A percentile compares a stretch with the other conserved stretches of the same genome.
These are phyloP conservation scores for Blechomonas ayalai DNA, from an alignment of 208 protist genomes.

Conservation along the genomic window DNA sequence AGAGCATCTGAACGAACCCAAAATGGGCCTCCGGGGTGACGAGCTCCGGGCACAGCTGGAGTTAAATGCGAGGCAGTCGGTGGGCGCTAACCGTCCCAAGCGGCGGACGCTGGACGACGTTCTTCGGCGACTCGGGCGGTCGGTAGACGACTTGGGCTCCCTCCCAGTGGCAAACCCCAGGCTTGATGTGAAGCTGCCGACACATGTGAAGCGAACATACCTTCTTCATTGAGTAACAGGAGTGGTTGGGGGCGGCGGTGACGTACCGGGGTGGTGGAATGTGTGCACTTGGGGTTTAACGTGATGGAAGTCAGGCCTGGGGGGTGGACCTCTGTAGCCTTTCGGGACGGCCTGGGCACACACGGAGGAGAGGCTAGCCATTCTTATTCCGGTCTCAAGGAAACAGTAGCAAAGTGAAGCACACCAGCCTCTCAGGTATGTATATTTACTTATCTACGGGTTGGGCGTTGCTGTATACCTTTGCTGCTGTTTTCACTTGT, in stretches of 20 bases:
- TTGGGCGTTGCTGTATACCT: no score
- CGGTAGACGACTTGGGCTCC: conserved; percentile 67
- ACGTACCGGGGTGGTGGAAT: not conserved
- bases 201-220: conserved; percentile 83
- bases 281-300: not conserved
- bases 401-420: no score
- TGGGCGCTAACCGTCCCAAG: conserved; percentile 20
- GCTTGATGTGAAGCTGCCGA: conserved; percentile 79
- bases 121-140: conserved; percentile 73
- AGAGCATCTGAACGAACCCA: conserved; percentile 85
- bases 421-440: no score
- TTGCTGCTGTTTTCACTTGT: no score
- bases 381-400: no score
- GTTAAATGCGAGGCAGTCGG: conserved; percentile 29
- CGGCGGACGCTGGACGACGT: conserved; percentile 87
- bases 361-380: no score
- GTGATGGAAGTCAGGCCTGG: not conserved
- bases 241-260: not conserved
- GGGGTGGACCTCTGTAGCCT: no score
- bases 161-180: conserved; percentile 78
- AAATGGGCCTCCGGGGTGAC: conserved; percentile 87
- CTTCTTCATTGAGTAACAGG: conserved; percentile 53
- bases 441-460: no score
- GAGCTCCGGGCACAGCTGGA: conserved; percentile 74
- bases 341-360: no score